Evolutionary conservation across 2,329 filamentous ascomycete genomes (phyloP).

Genomic region (Macrophomina pseudophaseolina): DNA sequence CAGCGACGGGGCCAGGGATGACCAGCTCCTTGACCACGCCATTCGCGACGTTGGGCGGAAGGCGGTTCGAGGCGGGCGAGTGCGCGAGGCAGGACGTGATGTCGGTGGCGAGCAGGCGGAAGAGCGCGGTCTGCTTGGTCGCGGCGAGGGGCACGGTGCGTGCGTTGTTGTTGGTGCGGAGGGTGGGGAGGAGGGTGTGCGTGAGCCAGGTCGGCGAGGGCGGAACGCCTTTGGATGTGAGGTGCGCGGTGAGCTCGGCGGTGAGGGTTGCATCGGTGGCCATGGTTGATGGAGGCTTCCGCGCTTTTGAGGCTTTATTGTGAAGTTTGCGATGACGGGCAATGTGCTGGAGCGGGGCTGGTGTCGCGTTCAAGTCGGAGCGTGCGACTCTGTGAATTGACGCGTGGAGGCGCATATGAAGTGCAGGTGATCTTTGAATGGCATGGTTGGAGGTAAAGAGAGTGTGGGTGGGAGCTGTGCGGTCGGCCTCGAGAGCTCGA

Average conservation of each 20-base stretch:
- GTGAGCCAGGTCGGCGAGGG: conserved; percentile 68
- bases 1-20: conserved; percentile 67
- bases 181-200: conserved; percentile 61
- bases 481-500: not conserved
- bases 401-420: not conserved
- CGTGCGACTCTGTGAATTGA: too few relatives aligned
- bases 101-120: conserved; percentile 79
- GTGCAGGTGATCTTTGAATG: not conserved
- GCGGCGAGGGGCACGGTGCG: conserved; percentile 68
- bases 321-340: not conserved
- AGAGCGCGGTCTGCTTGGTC: conserved; percentile 77
- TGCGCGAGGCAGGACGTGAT: conserved; percentile 65
- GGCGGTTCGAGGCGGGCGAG: conserved; percentile 43
- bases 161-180: conserved; percentile 40
- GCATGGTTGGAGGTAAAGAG: not conserved
- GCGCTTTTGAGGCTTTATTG: not conserved
- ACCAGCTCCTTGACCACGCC: conserved; percentile 60
- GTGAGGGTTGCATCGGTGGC: not conserved
- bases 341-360: too few relatives aligned
- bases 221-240: conserved; percentile 58
- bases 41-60: conserved; percentile 64
- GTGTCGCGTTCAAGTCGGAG: not conserved
- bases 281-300: not conserved
- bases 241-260: conserved; percentile 58
- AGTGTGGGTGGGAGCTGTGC: not conserved